phyloP scores from a whole-genome alignment of 129 eudicot genomes.

The Flaveria sonorensis region DNA sequence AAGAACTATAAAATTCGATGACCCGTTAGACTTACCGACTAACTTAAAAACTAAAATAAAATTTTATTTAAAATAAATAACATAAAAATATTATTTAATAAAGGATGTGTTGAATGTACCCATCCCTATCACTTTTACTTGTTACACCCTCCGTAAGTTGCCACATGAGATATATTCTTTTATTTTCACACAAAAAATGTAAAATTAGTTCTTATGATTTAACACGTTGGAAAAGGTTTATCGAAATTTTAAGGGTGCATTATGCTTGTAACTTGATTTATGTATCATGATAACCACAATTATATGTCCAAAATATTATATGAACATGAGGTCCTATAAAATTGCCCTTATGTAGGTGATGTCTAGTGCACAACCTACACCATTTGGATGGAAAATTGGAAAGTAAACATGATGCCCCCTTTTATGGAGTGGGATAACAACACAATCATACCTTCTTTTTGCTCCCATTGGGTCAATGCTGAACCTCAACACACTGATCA shows the following conservation, averaged over 20 bases:
- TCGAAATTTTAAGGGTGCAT: too few species aligned
- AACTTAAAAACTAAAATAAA: neutral
- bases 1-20: too few species aligned
- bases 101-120: too few species aligned
- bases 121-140: too few species aligned
- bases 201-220: too few species aligned
- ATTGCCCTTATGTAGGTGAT: slow-evolving; percentile 12
- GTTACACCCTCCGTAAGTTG: too few species aligned
- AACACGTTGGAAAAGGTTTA: too few species aligned
- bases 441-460: slow-evolving; percentile 31
- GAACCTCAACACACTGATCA: slow-evolving; percentile 15
- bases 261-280: too few species aligned
- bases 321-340: neutral
- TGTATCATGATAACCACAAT: neutral
- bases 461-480: slow-evolving; percentile 36
- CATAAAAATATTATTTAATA: neutral
- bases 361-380: slow-evolving; percentile 23
- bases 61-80: too few species aligned
- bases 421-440: slow-evolving; percentile 39
- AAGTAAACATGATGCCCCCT: slow-evolving; percentile 31
- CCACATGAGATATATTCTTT: too few species aligned
- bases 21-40: too few species aligned
- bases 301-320: neutral
- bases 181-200: too few species aligned
- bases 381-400: slow-evolving; percentile 11